Evolutionary conservation across 169 alveolate genomes (phyloP).

Genomic region (Cryptosporidium felis): DNA sequence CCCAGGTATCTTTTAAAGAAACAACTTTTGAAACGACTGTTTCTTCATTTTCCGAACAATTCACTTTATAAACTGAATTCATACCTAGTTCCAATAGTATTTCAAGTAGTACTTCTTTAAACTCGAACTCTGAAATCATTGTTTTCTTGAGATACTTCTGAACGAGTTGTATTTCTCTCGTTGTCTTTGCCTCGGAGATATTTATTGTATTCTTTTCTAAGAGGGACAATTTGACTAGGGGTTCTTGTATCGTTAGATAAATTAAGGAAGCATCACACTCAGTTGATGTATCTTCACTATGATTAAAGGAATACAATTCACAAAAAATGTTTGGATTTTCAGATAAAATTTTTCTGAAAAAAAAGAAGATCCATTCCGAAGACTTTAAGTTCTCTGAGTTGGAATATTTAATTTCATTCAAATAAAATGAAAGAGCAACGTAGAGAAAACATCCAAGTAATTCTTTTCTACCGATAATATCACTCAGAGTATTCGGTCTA

Average conservation of each 20-base stretch:
- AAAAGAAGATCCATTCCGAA: constrained; percentile 53
- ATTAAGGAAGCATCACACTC: constrained; percentile 46
- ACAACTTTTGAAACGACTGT: background rate
- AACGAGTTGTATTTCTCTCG: constrained; percentile 4
- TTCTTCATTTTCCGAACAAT: background rate
- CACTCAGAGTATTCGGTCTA: background rate
- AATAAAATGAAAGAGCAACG: constrained; percentile 23
- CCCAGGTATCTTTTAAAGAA: background rate
- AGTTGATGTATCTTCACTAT: background rate
- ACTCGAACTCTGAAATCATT: constrained; percentile 11
- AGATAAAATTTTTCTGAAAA: constrained; percentile 7
- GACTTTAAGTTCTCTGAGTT: background rate
- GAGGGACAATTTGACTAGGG: constrained; percentile 16
- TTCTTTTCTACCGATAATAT: constrained; percentile 4
- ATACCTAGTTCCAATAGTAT: constrained; percentile 25
- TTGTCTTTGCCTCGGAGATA: constrained; percentile 12
- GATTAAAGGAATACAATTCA: constrained; percentile 19
- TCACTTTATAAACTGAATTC: background rate
- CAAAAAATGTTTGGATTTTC: constrained; percentile 3
- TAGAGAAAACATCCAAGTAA: constrained; percentile 31
- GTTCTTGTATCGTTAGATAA: constrained; percentile 41
- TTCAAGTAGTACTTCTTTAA: background rate
- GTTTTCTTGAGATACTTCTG: background rate
- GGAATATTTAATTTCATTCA: background rate
- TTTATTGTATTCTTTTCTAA: background rate